These are phyloP conservation scores for Jasminum sambac DNA, from an alignment of 257 asterid species.

Conservation along the genomic window DNA sequence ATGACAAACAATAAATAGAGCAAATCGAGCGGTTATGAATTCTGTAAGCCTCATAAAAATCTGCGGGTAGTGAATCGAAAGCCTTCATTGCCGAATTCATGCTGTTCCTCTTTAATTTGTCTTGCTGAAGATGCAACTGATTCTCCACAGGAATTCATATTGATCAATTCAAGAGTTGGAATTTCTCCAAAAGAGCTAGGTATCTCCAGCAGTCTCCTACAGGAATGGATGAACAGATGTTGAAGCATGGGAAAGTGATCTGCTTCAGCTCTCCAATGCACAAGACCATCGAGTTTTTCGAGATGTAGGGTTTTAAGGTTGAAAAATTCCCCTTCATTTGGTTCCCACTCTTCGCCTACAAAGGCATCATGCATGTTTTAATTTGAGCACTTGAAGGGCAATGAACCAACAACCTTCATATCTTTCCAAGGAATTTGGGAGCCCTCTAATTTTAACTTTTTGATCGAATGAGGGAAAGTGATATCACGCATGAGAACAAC, in stretches of 20 bases:
- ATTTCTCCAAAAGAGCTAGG: too few relatives aligned
- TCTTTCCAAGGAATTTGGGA: neutral
- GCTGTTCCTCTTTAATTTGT: too few relatives aligned
- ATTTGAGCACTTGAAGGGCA: neutral
- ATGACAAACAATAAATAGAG: too few relatives aligned
- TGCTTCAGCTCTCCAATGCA: neutral
- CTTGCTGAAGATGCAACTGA: too few relatives aligned
- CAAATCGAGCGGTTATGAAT: too few relatives aligned
- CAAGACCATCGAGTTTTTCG: neutral
- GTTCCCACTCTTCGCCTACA: neutral
- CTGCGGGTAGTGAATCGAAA: too few relatives aligned
- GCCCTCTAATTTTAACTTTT: too few relatives aligned
- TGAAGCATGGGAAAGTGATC: neutral
- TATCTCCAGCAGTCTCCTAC: too few relatives aligned
- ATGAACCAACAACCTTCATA: neutral
- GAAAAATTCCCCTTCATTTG: neutral
- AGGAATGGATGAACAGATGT: neutral
- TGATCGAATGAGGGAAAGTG: neutral
- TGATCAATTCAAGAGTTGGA: too few relatives aligned
- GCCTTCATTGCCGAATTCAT: too few relatives aligned
- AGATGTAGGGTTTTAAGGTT: neutral
- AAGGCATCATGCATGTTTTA: neutral
- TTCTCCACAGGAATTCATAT: too few relatives aligned
- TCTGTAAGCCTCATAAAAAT: too few relatives aligned
- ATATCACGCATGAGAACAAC: neutral